These are phyloP conservation scores for Trichoderma gamsii DNA, from an alignment of 495 filamentous ascomycete genomes.

Conservation along the genomic window DNA sequence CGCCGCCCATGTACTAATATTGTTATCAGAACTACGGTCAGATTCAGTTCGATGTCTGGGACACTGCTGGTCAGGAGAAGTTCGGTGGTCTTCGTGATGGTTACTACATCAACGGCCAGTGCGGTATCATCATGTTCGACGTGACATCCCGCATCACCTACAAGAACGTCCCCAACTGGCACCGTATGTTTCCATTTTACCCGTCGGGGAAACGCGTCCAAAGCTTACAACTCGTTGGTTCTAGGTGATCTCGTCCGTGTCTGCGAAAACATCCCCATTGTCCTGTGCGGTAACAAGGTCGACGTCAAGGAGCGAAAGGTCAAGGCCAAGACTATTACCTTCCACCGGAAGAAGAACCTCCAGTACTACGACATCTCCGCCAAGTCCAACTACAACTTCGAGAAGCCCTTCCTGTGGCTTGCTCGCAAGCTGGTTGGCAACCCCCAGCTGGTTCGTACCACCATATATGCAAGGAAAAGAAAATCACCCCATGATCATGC, in stretches of 20 bases:
- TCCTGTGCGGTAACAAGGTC: conserved; percentile 98
- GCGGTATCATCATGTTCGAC: conserved; percentile 99
- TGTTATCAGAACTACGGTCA: conserved; percentile 76
- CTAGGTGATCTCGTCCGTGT: conserved; percentile 97
- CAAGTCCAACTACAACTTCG: conserved; percentile 99
- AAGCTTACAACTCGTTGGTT: background rate
- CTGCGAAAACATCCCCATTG: conserved; percentile 99
- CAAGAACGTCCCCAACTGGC: conserved; percentile 99
- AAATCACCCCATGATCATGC: background rate
- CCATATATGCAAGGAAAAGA: background rate
- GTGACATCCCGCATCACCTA: conserved; percentile 99
- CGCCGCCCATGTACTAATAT: background rate
- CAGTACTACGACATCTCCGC: conserved; percentile 99
- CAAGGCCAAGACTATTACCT: conserved; percentile 99
- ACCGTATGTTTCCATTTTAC: conserved; percentile 64
- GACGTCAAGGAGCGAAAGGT: conserved; percentile 99
- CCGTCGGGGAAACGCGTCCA: background rate
- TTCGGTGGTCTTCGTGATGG: conserved; percentile 99
- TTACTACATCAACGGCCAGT: conserved; percentile 99
- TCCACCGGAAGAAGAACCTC: conserved; percentile 99
- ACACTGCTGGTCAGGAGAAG: conserved; percentile 99
- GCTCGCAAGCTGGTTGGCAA: conserved; percentile 98
- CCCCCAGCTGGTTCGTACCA: conserved; percentile 65
- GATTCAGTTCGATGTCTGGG: conserved; percentile 99
- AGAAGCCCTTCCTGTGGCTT: conserved; percentile 99